These are phyloP conservation scores for Russula dissimulans DNA, from an alignment of 768 basidiomycete genomes.

Conservation along the genomic window DNA sequence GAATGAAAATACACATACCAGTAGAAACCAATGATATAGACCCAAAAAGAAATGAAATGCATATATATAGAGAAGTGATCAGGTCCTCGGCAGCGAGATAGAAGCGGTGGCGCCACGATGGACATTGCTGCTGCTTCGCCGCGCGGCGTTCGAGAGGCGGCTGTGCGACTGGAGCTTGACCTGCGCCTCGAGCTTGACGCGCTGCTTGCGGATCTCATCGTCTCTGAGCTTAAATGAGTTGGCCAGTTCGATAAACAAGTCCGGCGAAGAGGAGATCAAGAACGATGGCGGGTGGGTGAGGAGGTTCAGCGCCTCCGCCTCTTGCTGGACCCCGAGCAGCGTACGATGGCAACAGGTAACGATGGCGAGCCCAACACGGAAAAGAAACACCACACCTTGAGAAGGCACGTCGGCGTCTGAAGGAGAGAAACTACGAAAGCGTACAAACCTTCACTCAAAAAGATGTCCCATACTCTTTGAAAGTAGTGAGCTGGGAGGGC, in stretches of 20 bases:
- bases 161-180: slow-evolving; percentile 48
- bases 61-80: neutral
- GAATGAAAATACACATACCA: neutral
- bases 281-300: slow-evolving; percentile 43
- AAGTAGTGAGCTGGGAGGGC: slow-evolving; percentile 55
- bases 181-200: slow-evolving; percentile 66
- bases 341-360: slow-evolving; percentile 49
- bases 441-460: slow-evolving; percentile 63
- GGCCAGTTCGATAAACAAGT: slow-evolving; percentile 52
- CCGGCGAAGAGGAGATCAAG: slow-evolving; percentile 51
- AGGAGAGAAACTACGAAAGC: neutral
- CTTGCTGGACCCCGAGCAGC: slow-evolving; percentile 42
- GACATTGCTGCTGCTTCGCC: neutral
- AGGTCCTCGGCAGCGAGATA: slow-evolving; percentile 24
- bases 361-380: slow-evolving; percentile 65
- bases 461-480: slow-evolving; percentile 75
- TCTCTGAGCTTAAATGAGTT: slow-evolving; percentile 67
- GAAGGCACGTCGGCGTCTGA: neutral
- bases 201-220: slow-evolving; percentile 68
- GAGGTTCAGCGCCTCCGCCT: slow-evolving; percentile 37
- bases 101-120: neutral
- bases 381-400: slow-evolving; percentile 60
- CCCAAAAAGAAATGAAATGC: neutral
- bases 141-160: slow-evolving; percentile 20
- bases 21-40: neutral